phyloP scores from a whole-genome alignment of 2,329 filamentous ascomycete genomes.

The Berkeleyomyces rouxiae region DNA sequence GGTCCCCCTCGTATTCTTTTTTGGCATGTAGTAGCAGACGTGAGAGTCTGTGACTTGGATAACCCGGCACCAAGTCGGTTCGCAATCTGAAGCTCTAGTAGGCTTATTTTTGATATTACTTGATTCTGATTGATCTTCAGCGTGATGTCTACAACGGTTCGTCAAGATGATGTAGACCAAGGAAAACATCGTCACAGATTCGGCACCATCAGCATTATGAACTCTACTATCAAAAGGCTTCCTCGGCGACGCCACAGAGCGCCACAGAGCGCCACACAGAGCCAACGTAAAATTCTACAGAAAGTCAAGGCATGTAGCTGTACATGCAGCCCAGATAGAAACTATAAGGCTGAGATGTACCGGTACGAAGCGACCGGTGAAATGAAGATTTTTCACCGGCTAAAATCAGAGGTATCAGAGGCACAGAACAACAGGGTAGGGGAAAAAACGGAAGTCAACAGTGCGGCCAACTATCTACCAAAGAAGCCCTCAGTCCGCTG shows the following conservation, averaged over 20 bases:
- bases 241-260: background rate
- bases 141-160: background rate
- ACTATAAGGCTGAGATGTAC: background rate
- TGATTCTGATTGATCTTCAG: background rate
- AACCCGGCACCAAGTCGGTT: background rate
- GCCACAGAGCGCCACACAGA: background rate
- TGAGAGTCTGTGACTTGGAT: background rate
- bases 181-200: background rate
- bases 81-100: background rate
- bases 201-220: background rate
- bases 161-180: too few relatives aligned
- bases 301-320: background rate
- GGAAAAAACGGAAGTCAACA: too few relatives aligned
- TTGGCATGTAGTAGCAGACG: too few relatives aligned
- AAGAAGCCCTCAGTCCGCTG: too few relatives aligned
- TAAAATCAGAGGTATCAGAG: too few relatives aligned
- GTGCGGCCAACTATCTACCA: too few relatives aligned
- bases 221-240: background rate
- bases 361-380: background rate
- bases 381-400: background rate
- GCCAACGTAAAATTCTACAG: background rate
- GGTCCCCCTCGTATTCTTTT: too few relatives aligned
- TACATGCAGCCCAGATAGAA: background rate
- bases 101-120: background rate
- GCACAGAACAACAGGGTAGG: too few relatives aligned